Percentiles rank a stretch among this genome's conserved stretches.
phyloP scores from a whole-genome alignment of 2,329 filamentous ascomycete genomes.

The Trichophyton simii region DNA sequence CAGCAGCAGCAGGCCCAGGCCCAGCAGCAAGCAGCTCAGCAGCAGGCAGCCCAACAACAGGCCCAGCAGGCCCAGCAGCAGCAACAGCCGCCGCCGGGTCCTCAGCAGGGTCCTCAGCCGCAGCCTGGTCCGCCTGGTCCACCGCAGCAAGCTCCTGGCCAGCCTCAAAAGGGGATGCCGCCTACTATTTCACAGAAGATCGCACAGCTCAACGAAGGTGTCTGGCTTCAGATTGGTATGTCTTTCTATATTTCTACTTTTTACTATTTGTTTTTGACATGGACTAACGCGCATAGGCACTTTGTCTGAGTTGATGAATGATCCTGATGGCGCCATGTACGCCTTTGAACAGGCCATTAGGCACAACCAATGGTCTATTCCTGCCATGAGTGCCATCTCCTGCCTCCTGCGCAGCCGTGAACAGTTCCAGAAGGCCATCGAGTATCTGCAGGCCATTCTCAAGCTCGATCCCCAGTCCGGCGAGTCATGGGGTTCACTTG shows the following conservation, averaged over 20 bases:
- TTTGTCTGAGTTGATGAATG: slow-evolving; percentile 75
- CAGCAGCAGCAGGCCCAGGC: slow-evolving; percentile 32
- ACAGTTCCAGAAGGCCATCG: slow-evolving; percentile 84
- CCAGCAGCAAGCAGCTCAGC: slow-evolving; percentile 31
- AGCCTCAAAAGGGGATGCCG: slow-evolving; percentile 38
- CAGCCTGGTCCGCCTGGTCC: neutral
- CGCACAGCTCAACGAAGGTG: slow-evolving; percentile 64
- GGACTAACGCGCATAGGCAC: slow-evolving; percentile 48
- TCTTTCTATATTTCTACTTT: slow-evolving; percentile 15
- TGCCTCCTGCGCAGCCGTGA: slow-evolving; percentile 83
- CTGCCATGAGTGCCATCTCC: slow-evolving; percentile 88
- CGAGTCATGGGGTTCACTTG: slow-evolving; percentile 91
- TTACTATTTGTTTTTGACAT: slow-evolving; percentile 4
- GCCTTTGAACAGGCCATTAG: slow-evolving; percentile 83
- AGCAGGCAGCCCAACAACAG: slow-evolving; percentile 31
- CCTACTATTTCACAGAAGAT: slow-evolving; percentile 61
- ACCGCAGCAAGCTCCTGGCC: neutral
- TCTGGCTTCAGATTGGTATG: slow-evolving; percentile 90
- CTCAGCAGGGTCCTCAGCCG: neutral
- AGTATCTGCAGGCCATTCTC: slow-evolving; percentile 80
- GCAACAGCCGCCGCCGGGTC: neutral
- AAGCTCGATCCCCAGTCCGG: slow-evolving; percentile 83
- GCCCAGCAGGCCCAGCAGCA: slow-evolving; percentile 37
- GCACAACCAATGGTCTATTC: slow-evolving; percentile 77
- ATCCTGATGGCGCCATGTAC: slow-evolving; percentile 74